Percentiles rank a stretch among this genome's conserved stretches.
Evolutionary conservation across 768 basidiomycete species (phyloP).

Genomic region (Floccularia luteovirens): DNA sequence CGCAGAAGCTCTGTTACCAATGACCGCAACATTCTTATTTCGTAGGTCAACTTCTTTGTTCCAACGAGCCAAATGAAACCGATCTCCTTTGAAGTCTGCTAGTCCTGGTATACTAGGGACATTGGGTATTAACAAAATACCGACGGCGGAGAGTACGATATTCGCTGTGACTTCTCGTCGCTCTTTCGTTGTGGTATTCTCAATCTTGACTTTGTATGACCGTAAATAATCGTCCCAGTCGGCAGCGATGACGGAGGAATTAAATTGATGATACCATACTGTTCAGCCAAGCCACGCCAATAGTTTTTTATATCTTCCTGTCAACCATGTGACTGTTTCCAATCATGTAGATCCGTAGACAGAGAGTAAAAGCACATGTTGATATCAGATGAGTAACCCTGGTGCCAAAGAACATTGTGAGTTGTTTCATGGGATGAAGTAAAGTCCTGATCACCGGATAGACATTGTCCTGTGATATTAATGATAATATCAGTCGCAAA

Average conservation of each 20-base stretch:
- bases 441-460: conserved; percentile 19
- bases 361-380: conserved; percentile 34
- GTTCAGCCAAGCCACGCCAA: conserved; percentile 30
- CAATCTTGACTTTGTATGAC: conserved; percentile 20
- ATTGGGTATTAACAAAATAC: conserved; percentile 37
- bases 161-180: conserved; percentile 13
- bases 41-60: conserved; percentile 17
- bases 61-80: conserved; percentile 53
- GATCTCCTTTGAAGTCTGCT: conserved; percentile 34
- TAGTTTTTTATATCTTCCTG: conserved; percentile 36
- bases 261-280: conserved; percentile 34
- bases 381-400: conserved; percentile 40
- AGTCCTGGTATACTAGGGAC: conserved; percentile 25
- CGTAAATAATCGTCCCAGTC: conserved; percentile 31
- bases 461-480: conserved; percentile 20
- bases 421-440: not conserved
- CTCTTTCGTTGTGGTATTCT: conserved; percentile 13
- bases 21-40: conserved; percentile 44
- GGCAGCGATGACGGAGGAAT: conserved; percentile 32
- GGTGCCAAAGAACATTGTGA: not conserved
- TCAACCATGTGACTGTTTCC: conserved; percentile 30
- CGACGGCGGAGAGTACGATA: conserved; percentile 17
- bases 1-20: conserved; percentile 54
- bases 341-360: conserved; percentile 40
- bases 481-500: not conserved